A percentile compares a stretch with the other conserved stretches of the same genome.
Conservation (phyloP, 2,329 filamentous ascomycete species). For the Penicillium sp. region DNA sequence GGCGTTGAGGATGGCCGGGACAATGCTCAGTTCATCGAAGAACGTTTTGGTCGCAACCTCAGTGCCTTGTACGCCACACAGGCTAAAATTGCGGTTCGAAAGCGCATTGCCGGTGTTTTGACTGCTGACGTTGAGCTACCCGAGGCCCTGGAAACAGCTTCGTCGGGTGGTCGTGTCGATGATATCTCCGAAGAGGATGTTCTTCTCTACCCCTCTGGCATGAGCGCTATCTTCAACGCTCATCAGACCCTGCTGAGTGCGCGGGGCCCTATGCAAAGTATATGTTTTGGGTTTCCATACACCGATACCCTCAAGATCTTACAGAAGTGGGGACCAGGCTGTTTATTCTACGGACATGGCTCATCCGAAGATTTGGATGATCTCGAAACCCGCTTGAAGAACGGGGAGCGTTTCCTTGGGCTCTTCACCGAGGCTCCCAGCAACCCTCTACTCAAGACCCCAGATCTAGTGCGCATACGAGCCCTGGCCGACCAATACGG, state of each 20-base stretch:
- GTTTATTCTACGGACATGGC: conserved; percentile 81
- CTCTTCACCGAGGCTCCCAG: conserved; percentile 95
- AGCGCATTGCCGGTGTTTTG: conserved; percentile 84
- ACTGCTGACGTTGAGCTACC: conserved; percentile 68
- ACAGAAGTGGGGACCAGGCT: conserved; percentile 90
- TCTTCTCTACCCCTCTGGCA: conserved; percentile 83
- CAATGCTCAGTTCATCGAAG: conserved; percentile 80
- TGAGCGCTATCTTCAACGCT: conserved; percentile 91
- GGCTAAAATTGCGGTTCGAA: conserved; percentile 80
- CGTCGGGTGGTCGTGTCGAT: conserved; percentile 35
- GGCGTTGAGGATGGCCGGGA: conserved; percentile 56
- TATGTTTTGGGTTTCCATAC: conserved; percentile 96
- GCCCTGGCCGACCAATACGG: conserved; percentile 76
- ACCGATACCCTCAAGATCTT: conserved; percentile 95
- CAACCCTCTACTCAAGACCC: conserved; percentile 84
- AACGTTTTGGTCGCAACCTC: conserved; percentile 89
- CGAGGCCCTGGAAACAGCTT: conserved; percentile 53
- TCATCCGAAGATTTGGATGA: conserved; percentile 78
- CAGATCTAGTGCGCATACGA: conserved; percentile 80
- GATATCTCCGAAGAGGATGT: conserved; percentile 82
- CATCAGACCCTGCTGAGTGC: conserved; percentile 71
- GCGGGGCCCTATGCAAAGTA: conserved; percentile 68
- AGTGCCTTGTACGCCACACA: conserved; percentile 75
- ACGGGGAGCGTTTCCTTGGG: conserved; percentile 74
- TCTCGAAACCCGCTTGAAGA: conserved; percentile 68